Conservation (phyloP, 768 basidiomycete species). For the Termitomyces sp. region DNA sequence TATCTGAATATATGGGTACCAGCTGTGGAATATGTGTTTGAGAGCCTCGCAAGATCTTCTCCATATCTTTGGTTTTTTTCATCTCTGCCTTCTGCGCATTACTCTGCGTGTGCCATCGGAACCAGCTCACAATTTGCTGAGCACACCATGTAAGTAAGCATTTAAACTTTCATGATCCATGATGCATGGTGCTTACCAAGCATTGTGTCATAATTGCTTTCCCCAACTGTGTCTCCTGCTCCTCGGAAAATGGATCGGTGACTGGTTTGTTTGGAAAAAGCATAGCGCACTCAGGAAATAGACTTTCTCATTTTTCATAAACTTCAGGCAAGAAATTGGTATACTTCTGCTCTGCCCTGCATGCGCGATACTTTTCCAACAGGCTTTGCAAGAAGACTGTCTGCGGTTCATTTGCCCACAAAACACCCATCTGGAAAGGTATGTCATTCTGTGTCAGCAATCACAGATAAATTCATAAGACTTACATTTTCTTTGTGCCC, state of each 20-base stretch:
- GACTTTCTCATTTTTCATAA: neutral
- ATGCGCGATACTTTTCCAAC: neutral
- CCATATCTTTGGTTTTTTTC: neutral
- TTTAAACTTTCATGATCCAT: neutral
- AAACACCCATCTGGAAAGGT: neutral
- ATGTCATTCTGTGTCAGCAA: neutral
- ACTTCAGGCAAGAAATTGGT: neutral
- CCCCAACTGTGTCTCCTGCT: neutral
- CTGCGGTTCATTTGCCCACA: neutral
- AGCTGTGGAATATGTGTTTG: neutral
- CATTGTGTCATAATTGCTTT: neutral
- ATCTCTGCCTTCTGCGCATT: neutral
- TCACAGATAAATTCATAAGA: too few species aligned
- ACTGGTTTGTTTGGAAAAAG: neutral
- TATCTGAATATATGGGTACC: constrained; percentile 1
- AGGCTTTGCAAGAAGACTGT: neutral
- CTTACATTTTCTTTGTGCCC: neutral
- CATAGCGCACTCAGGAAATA: neutral
- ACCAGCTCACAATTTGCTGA: constrained; percentile 3
- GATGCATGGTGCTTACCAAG: neutral
- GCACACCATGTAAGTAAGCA: neutral
- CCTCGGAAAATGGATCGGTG: neutral
- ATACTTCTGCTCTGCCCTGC: neutral
- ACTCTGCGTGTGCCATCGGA: neutral
- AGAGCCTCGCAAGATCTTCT: neutral